Base-by-base conservation (phyloP, 1,284 basidiomycete species). In the Puccinia novopanici region DNA sequence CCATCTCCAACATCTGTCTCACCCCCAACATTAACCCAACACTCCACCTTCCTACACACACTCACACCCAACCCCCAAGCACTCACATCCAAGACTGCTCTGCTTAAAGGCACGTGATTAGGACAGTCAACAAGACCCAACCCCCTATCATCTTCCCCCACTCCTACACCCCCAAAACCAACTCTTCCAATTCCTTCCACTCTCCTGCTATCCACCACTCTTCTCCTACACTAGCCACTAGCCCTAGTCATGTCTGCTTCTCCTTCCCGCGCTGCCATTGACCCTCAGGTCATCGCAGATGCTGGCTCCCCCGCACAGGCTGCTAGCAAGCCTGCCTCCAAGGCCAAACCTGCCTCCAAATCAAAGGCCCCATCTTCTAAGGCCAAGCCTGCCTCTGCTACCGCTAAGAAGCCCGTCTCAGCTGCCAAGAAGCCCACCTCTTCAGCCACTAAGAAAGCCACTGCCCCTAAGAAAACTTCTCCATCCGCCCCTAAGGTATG, bases 301-400 rank as follows among this genome's bases (percentile, higher is more conserved):
- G n/a, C n/a, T 59, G 34, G 54, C 40, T 70, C 76, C 22, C 65
- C 75, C 17, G 54, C 37, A 12, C 30, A 42, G 17, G n/a, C 76
- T 22, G 50, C 65, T 34, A 42, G 52, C 30, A 78, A 79, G 50
- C 68, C 55, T 55, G 27, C 55, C 19, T 72, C 68, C 42, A 72
- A 79, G 42, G 34, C 63, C 24, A 79, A 79, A 63, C 77, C 77
- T 59, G 40, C 68, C n/a, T 79, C 77, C 55, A 79, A 79, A 37
- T 27, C 68, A 37, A 79, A 79, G 68, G 48, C 68, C 19, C 34
- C 42, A 24, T 63, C 77, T 13, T 52, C 63, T 13, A 79, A 72
- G 57, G n/a, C n/a, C n/a, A n/a, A n/a, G n/a, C n/a, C n/a, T n/a
- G n/a, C n/a, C n/a, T n/a, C n/a, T n/a, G n/a, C n/a, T n/a, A n/a